Evolutionary conservation across 257 asterid species (phyloP).

Genomic region (Gynochthodes officinalis): DNA sequence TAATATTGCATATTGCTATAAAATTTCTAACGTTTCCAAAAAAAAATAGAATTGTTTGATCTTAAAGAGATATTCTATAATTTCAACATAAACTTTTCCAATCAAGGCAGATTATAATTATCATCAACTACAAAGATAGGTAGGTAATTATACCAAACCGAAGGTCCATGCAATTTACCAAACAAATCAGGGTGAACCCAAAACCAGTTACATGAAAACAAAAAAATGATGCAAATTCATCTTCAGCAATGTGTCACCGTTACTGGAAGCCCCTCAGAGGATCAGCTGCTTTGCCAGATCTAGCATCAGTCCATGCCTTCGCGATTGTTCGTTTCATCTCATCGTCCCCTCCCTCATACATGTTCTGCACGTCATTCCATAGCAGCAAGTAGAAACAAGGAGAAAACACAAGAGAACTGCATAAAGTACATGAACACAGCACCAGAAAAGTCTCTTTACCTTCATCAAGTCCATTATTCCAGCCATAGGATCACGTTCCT

Average conservation of each 20-base stretch:
- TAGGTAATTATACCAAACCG: too few species aligned
- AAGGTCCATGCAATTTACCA: too few species aligned
- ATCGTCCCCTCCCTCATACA: conserved; percentile 89
- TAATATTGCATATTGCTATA: too few species aligned
- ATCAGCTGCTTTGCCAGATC: conserved; percentile 75
- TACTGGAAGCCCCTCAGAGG: conserved; percentile 34
- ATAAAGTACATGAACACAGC: background rate
- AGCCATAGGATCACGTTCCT: conserved; percentile 82
- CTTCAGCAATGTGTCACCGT: background rate
- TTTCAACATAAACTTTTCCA: too few species aligned
- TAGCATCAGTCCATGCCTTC: conserved; percentile 83
- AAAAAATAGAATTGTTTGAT: too few species aligned
- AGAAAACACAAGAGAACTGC: background rate
- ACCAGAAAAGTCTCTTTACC: conserved; percentile 33
- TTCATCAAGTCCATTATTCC: conserved; percentile 93
- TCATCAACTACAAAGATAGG: too few species aligned
- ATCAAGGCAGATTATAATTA: too few species aligned
- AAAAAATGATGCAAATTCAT: too few species aligned
- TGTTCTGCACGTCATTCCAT: conserved; percentile 41
- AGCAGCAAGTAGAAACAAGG: background rate
- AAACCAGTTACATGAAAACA: too few species aligned
- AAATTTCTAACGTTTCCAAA: too few species aligned
- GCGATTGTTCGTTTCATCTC: conserved; percentile 86
- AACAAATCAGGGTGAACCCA: too few species aligned
- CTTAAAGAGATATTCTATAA: too few species aligned